These are phyloP conservation scores for Monilinia vaccinii-corymbosi DNA, from an alignment of 2,329 filamentous ascomycete genomes.

Conservation along the genomic window DNA sequence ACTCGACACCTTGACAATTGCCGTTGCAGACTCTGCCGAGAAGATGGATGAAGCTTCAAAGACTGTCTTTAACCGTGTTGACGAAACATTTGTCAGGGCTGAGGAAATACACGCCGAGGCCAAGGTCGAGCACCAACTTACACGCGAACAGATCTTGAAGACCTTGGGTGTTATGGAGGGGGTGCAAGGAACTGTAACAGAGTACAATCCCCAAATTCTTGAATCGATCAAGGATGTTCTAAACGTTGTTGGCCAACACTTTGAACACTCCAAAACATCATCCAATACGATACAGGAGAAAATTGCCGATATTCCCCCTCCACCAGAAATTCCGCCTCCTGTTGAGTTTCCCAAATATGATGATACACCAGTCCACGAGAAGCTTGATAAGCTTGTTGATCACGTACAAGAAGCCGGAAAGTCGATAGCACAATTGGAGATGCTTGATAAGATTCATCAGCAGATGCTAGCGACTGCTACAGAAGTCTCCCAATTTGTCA, in stretches of 20 bases:
- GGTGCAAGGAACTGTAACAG: constrained; percentile 68
- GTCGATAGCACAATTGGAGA: constrained; percentile 66
- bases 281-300: constrained; percentile 46
- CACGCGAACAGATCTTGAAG: constrained; percentile 71
- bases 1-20: constrained; percentile 74
- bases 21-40: constrained; percentile 73
- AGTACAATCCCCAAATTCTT: constrained; percentile 83
- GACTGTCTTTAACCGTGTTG: constrained; percentile 74
- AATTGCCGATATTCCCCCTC: constrained; percentile 43
- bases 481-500: constrained; percentile 76
- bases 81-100: constrained; percentile 65
- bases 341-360: constrained; percentile 54
- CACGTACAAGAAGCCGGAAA: constrained; percentile 59
- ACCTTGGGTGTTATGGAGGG: constrained; percentile 64
- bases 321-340: constrained; percentile 48
- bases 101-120: constrained; percentile 66
- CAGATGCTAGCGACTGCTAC: constrained; percentile 78
- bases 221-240: constrained; percentile 82
- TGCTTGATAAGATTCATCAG: constrained; percentile 79
- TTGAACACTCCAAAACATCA: constrained; percentile 71
- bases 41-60: constrained; percentile 82
- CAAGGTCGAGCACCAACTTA: constrained; percentile 73
- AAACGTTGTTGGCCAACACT: constrained; percentile 73
- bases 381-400: constrained; percentile 48
- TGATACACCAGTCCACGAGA: constrained; percentile 49